A percentile compares a stretch with the other conserved stretches of the same genome.
phyloP scores from a whole-genome alignment of 257 asterid species.

The Knoxia roxburghii region DNA sequence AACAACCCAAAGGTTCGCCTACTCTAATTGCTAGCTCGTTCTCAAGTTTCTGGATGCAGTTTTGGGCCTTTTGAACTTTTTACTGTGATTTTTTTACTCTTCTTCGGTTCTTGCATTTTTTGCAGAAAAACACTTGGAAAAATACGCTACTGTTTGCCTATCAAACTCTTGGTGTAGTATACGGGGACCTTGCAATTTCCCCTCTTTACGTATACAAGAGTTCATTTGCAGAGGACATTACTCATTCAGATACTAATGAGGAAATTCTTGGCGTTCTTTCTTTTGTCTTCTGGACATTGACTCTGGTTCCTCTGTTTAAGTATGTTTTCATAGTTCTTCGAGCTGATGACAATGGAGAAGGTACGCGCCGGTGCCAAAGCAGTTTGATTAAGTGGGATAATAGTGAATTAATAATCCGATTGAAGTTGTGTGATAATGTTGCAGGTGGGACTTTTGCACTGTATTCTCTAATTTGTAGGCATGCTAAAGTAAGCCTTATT shows the following conservation, averaged over 20 bases:
- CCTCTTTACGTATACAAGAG: slow-evolving; percentile 95
- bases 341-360: slow-evolving; percentile 98
- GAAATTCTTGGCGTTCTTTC: slow-evolving; percentile 94
- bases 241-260: slow-evolving; percentile 88
- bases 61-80: not conserved
- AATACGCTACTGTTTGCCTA: slow-evolving; percentile 77
- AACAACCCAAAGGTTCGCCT: slow-evolving; percentile 50
- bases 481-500: slow-evolving; percentile 92
- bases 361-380: slow-evolving; percentile 24
- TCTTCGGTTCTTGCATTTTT: slow-evolving; percentile 5
- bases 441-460: slow-evolving; percentile 99
- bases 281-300: slow-evolving; percentile 90
- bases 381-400: not conserved
- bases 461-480: slow-evolving; percentile 89
- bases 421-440: slow-evolving; percentile 24
- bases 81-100: not conserved
- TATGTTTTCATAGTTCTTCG: slow-evolving; percentile 85
- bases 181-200: slow-evolving; percentile 95
- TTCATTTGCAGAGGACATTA: slow-evolving; percentile 96
- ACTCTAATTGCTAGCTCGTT: slow-evolving; percentile 8
- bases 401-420: not conserved
- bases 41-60: not conserved
- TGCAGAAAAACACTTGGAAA: slow-evolving; percentile 72
- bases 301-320: slow-evolving; percentile 84
- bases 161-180: slow-evolving; percentile 95